Base-by-base conservation (phyloP, 768 basidiomycete genomes). In the Trametes maxima region DNA sequence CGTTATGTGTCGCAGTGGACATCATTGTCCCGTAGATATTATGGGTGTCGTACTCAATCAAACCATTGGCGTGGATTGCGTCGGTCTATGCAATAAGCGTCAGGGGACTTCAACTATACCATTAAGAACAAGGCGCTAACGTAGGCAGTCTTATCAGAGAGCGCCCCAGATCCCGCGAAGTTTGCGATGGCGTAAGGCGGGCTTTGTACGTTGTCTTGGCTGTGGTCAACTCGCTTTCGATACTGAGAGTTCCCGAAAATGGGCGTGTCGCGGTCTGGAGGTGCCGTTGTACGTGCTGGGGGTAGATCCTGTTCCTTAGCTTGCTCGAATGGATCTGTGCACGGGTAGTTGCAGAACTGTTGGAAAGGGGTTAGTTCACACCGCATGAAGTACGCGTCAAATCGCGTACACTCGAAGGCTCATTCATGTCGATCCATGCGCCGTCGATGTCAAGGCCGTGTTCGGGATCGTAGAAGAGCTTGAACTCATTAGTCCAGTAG, bases 341-440 rank as follows among this genome's bases (percentile, higher is more conserved):
- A 89, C 0, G 87, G 87, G 22, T 80, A 75, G 44, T 77, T 74
- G 73, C 87, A 89, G 75, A 89, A 88, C 85, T 87, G 58, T 10
- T 24, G n/a, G 13, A 37, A 39, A 17, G 14, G 5, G 19, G 24
- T 50, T 40, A 67, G 46, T 35, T 37, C 22, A 40, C 6, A 28
- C 61, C 21, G 21, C 25, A 22, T 37, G 44, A 37, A 39, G 45
- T 21, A 16, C 17, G 22, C 36, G 24, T 19, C 11, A 16, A 1
- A 39, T 44, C 2, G 24, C 82, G 24, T 64, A 88, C 87, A 60
- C 80, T 89, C 3, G 86, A 72, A 6, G 88, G 88, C 61, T 89
- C 88, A 68, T 90, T 89, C 87, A 87, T 88, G 64, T 88, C 86
- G 24, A 89, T 88, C 89, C 88, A 90, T 17, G 81, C 81, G 11